phyloP scores from a whole-genome alignment of 2,329 filamentous ascomycete genomes.

The Grosmannia clavigera region DNA sequence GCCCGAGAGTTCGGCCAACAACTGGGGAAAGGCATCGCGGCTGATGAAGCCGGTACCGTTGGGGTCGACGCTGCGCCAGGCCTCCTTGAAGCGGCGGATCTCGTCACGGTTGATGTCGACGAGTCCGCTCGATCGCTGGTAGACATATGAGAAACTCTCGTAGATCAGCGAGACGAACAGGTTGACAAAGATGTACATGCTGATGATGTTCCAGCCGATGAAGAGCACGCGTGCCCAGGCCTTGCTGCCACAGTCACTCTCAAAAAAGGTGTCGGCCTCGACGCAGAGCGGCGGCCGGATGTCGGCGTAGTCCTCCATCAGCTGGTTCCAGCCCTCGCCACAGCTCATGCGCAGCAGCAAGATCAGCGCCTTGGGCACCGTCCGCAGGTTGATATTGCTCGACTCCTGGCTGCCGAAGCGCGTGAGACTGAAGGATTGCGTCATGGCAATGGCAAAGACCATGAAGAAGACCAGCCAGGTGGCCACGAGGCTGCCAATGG shows the following conservation, averaged over 20 bases:
- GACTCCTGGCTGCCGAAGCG: slow-evolving; percentile 64
- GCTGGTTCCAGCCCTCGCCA: slow-evolving; percentile 89
- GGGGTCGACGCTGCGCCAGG: slow-evolving; percentile 92
- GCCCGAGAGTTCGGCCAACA: slow-evolving; percentile 85
- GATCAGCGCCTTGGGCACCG: slow-evolving; percentile 85
- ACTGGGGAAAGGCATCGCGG: slow-evolving; percentile 76
- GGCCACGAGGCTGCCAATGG: slow-evolving; percentile 82
- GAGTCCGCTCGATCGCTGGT: slow-evolving; percentile 89
- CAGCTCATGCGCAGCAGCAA: slow-evolving; percentile 86
- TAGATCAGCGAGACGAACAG: slow-evolving; percentile 97
- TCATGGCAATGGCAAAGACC: slow-evolving; percentile 91
- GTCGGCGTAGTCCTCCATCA: slow-evolving; percentile 90
- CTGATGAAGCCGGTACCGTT: slow-evolving; percentile 82
- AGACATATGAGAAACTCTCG: slow-evolving; percentile 98
- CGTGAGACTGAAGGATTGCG: slow-evolving; percentile 89
- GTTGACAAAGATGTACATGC: slow-evolving; percentile 99
- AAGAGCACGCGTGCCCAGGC: slow-evolving; percentile 83
- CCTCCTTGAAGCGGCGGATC: slow-evolving; percentile 93
- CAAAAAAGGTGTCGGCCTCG: slow-evolving; percentile 56
- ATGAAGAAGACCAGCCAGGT: slow-evolving; percentile 97
- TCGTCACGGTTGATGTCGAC: slow-evolving; percentile 85
- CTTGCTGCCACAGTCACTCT: slow-evolving; percentile 85
- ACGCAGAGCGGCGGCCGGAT: slow-evolving; percentile 76
- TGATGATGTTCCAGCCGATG: slow-evolving; percentile 95
- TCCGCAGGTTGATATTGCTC: slow-evolving; percentile 82